phyloP scores from a whole-genome alignment of 176 grass and related monocot genomes.

The Eragrostis nindensis region DNA sequence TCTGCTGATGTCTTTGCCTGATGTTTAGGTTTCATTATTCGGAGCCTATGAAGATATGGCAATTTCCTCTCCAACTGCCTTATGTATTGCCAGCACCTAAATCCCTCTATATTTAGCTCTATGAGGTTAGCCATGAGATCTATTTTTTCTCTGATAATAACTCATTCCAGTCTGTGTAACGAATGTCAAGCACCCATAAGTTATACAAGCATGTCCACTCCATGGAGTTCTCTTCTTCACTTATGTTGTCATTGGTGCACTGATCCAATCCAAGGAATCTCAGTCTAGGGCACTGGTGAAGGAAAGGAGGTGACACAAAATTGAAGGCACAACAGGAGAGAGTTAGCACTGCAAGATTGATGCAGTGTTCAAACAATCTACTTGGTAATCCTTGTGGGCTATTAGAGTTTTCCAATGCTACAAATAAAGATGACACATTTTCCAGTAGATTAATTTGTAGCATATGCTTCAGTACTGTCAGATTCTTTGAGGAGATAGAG shows the following conservation, averaged over 20 bases:
- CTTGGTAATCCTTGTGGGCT: neutral
- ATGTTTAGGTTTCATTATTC: neutral
- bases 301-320: slow-evolving; percentile 26
- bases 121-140: neutral
- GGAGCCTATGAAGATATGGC: neutral
- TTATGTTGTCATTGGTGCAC: neutral
- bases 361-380: neutral
- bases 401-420: neutral
- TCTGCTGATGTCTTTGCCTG: neutral
- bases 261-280: slow-evolving; percentile 9
- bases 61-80: neutral
- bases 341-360: neutral
- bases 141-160: neutral
- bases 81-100: neutral
- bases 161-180: slow-evolving; percentile 17
- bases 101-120: slow-evolving; percentile 23
- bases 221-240: no score
- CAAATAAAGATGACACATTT: neutral
- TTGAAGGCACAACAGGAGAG: neutral
- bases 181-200: neutral
- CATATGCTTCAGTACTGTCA: neutral
- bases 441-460: neutral
- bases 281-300: neutral
- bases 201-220: neutral
- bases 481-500: neutral